phyloP scores from a whole-genome alignment of 495 filamentous ascomycete genomes.

The Penicillium paradoxum region DNA sequence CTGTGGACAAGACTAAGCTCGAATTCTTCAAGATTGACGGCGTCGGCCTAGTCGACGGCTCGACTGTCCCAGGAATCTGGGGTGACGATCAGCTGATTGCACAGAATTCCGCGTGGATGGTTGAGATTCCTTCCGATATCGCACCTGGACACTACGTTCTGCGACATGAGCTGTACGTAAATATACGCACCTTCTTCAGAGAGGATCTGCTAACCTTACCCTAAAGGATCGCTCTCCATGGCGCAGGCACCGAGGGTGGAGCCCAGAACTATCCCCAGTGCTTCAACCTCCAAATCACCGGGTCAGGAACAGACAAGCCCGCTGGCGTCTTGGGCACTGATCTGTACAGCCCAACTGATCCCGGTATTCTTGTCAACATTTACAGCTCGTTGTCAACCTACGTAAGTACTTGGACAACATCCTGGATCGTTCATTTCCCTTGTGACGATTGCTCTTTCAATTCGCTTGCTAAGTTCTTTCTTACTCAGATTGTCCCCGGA shows the following conservation, averaged over 20 bases:
- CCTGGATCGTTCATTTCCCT: too few species aligned
- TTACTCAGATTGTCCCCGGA: constrained; percentile 37
- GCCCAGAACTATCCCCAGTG: constrained; percentile 77
- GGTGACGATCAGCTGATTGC: constrained; percentile 58
- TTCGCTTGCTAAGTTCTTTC: not conserved
- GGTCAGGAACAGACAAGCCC: constrained; percentile 53
- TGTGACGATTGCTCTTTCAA: too few species aligned
- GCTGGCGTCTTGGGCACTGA: constrained; percentile 52
- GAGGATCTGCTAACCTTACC: not conserved
- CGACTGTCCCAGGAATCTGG: constrained; percentile 53
- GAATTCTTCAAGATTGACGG: constrained; percentile 73
- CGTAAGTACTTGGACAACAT: not conserved
- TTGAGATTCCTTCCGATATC: constrained; percentile 60
- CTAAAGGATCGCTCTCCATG: constrained; percentile 64
- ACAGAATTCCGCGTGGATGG: constrained; percentile 59
- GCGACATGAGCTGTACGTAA: constrained; percentile 53
- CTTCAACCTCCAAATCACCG: constrained; percentile 66
- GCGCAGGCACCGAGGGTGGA: constrained; percentile 48
- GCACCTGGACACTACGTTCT: constrained; percentile 70
- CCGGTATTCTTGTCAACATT: constrained; percentile 59
- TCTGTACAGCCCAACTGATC: constrained; percentile 55
- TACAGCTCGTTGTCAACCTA: constrained; percentile 47
- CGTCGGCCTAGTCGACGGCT: constrained; percentile 51
- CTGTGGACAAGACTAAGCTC: constrained; percentile 55
- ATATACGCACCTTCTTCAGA: not conserved